These are phyloP conservation scores for Trypanosoma conorhini DNA, from an alignment of 208 protist species.

Conservation along the genomic window DNA sequence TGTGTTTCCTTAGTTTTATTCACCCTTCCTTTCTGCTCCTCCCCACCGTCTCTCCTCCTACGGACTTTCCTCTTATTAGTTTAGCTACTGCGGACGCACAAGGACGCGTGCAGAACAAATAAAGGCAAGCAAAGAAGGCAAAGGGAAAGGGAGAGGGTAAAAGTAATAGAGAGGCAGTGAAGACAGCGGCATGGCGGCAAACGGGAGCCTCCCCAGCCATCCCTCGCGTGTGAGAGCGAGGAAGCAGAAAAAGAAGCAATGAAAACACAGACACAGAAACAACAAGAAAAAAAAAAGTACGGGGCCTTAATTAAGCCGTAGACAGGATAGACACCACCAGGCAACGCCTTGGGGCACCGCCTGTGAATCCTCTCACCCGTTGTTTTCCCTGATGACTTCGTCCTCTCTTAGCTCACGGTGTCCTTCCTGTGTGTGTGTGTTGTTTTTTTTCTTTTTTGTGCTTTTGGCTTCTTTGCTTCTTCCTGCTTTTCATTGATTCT, in stretches of 20 bases:
- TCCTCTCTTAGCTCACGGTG: too few species aligned
- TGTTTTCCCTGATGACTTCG: too few species aligned
- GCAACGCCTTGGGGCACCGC: too few species aligned
- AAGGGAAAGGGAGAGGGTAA: not conserved
- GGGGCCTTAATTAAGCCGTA: not conserved
- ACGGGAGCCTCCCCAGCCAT: too few species aligned
- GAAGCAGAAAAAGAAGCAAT: not conserved
- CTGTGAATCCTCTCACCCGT: too few species aligned
- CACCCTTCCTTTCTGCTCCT: not conserved
- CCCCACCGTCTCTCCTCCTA: too few species aligned
- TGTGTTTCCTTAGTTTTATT: slow-evolving; percentile 1
- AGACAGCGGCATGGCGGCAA: not conserved
- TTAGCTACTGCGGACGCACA: not conserved
- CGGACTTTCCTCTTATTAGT: not conserved
- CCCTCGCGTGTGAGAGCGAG: too few species aligned
- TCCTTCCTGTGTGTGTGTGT: not conserved
- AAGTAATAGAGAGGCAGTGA: not conserved
- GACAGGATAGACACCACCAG: not conserved
- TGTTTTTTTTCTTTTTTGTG: slow-evolving; percentile 3
- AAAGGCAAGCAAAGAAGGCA: not conserved
- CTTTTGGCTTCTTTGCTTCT: not conserved
- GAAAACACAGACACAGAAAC: not conserved
- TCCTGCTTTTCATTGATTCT: not conserved
- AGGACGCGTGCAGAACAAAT: slow-evolving; percentile 15
- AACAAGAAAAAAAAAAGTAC: not conserved